Evolutionary conservation across 805 yeast genomes (phyloP), one percentile per base, ranked within the genome.

Genomic region (Pichia sporocuriosa): DNA sequence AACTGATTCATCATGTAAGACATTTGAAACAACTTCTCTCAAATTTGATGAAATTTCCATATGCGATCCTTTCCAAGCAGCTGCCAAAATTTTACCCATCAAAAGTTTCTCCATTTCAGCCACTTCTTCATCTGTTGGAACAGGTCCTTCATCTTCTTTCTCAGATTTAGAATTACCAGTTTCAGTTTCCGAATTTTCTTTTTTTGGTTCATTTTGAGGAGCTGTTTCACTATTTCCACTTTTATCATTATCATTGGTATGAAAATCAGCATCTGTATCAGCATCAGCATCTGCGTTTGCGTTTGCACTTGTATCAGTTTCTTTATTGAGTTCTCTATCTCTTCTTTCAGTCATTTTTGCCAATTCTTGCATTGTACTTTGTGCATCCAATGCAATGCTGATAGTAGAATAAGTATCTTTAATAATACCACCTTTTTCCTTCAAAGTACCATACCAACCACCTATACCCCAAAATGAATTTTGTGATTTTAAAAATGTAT

Each of bases 1-100:
- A n/a, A 84, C 73, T 0, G 61, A 45, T 57, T 80, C 79, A 57
- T 90, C 96, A 46, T 75, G 67, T 34, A 89, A 68, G 6, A 89
- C 84, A 45, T 70, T 72, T 50, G 85, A 93, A 59, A 93, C 85
- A 9, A 88, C 88, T 25, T 82, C 89, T 37, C 93, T 76, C 39
- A 84, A 58, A n/a, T 84, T 80, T 23, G 82, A 71, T 45, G 81
- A 81, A 40, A 89, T 79, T 65, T 93, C 99, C 62, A 79, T 81
- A 52, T 84, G 80, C 17, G 96, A 86, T 30, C 95, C 85, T 19
- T 85, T 84, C 99, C 99, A 93, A 16, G 95, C 94, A 1, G 96
- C 88, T 7, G 93, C 90, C 38, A 93, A 70, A 19, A 93, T 75
- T 60, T 90, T 93, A 20, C 98, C 97, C 41, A 87, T 79, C 48